A percentile compares a stretch with the other conserved stretches of the same genome.
Evolutionary conservation across 495 filamentous ascomycete species (phyloP).

Genomic region (Penicillium ucsense): DNA sequence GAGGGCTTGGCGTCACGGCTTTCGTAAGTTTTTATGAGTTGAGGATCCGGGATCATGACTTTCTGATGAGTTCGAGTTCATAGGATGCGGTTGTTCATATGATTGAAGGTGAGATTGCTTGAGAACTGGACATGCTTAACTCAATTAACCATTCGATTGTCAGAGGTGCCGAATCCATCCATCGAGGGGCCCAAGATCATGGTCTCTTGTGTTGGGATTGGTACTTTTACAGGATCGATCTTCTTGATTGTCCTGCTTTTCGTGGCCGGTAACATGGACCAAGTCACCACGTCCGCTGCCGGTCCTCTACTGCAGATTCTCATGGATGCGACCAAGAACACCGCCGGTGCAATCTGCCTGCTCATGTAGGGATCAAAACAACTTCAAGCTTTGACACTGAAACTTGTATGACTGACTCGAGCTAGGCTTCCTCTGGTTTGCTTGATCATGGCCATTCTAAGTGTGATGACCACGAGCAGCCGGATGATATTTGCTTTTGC

Average conservation of each 20-base stretch:
- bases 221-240: slow-evolving; percentile 53
- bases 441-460: slow-evolving; percentile 56
- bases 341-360: slow-evolving; percentile 53
- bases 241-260: slow-evolving; percentile 56
- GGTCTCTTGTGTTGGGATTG: slow-evolving; percentile 60
- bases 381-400: no score
- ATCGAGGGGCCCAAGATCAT: slow-evolving; percentile 58
- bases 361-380: slow-evolving; percentile 37
- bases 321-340: slow-evolving; percentile 52
- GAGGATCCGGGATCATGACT: background rate
- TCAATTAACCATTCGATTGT: no score
- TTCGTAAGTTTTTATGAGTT: slow-evolving; percentile 25
- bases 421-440: slow-evolving; percentile 44
- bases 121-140: no score
- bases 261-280: slow-evolving; percentile 44
- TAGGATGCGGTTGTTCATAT: slow-evolving; percentile 42
- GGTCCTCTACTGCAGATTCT: slow-evolving; percentile 63
- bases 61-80: background rate
- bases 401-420: no score
- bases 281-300: slow-evolving; percentile 45
- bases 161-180: slow-evolving; percentile 56
- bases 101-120: slow-evolving; percentile 23
- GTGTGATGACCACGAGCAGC: slow-evolving; percentile 62
- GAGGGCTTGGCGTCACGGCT: slow-evolving; percentile 47
- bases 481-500: slow-evolving; percentile 69